Base-by-base conservation (phyloP, 768 basidiomycete genomes). In the Hygrophorus russula region DNA sequence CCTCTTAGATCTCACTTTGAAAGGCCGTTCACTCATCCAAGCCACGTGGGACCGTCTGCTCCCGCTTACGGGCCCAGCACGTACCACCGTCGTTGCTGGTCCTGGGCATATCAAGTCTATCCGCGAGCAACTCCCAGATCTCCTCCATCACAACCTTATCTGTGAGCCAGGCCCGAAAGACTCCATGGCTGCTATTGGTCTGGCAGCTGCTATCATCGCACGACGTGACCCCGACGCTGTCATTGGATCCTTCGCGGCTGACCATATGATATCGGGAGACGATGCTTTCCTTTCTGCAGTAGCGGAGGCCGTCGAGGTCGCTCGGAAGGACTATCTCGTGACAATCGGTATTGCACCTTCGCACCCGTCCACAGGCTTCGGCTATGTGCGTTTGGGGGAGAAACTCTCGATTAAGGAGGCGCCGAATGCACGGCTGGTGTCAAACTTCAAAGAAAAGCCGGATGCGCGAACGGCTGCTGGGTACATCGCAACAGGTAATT, bases 181-280 rank as follows among this genome's bases (percentile, higher is more conserved):
- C 32, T 88, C 85, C 0, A 89, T 87, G 82, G 88, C 82, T 29
- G 88, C 88, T 46, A 90, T 90, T 52, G 88, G 88, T 50, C 79
- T 90, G 47, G 87, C 87, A 15, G 88, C 87, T 7, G 85, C 86
- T 13, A 66, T 91, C 42, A 72, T 91, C 32, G 78, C 78, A 1
- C 60, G 66, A 32, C 75, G 24, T 46, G 85, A 91, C 57, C 81
- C 86, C 5, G 64, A 83, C 44, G 88, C 88, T 15, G 73, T 91
- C 48, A 84, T 90, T 48, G 88, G 88, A n/a, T 84, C 81, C 3
- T 91, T 91, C 59, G 88, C 88, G 8, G 88, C 88, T 0, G 88
- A 91, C 65, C 88, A 91, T 64, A 90, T 91, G 88, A 90, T 91
- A 56, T 86, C 83, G 29, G 88, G 88, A 45, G 80, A 83, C 55